Percentiles rank a stretch among this genome's conserved stretches.
Conservation (phyloP, 306 rosid genomes). For the Vigna reflexopilosa region DNA sequence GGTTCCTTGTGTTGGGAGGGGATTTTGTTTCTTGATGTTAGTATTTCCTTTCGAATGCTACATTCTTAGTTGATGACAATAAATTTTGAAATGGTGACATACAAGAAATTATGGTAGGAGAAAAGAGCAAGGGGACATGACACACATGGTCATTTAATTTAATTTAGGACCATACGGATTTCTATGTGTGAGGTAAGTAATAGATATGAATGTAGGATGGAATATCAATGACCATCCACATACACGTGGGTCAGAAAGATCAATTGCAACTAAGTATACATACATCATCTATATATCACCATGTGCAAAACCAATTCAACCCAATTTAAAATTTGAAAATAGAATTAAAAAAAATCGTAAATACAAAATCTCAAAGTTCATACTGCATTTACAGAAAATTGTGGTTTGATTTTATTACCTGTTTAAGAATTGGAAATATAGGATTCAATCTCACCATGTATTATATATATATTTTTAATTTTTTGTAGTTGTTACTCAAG, state of each 20-base stretch:
- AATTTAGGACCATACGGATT: constrained; percentile 55
- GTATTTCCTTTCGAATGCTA: constrained; percentile 22
- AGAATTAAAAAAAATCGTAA: no score
- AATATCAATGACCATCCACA: no score
- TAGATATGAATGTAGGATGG: constrained; percentile 38
- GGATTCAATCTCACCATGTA: no score
- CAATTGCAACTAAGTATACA: not conserved
- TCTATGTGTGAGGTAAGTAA: constrained; percentile 49
- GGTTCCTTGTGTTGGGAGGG: not conserved
- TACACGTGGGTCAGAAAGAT: constrained; percentile 25
- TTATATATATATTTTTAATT: no score
- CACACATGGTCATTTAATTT: constrained; percentile 65
- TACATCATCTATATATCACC: no score
- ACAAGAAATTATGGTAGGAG: not conserved
- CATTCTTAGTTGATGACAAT: not conserved
- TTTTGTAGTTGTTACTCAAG: no score
- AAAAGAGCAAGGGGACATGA: constrained; percentile 37
- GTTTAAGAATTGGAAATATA: no score
- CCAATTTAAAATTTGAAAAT: no score
- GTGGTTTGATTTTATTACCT: no score
- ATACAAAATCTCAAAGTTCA: no score
- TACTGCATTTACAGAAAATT: no score
- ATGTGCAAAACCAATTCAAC: no score
- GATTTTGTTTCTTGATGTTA: not conserved
- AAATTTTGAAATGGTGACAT: constrained; percentile 23